These are phyloP conservation scores for Aspergillus carbonarius DNA, from an alignment of 2,329 filamentous ascomycete genomes.

Conservation along the genomic window DNA sequence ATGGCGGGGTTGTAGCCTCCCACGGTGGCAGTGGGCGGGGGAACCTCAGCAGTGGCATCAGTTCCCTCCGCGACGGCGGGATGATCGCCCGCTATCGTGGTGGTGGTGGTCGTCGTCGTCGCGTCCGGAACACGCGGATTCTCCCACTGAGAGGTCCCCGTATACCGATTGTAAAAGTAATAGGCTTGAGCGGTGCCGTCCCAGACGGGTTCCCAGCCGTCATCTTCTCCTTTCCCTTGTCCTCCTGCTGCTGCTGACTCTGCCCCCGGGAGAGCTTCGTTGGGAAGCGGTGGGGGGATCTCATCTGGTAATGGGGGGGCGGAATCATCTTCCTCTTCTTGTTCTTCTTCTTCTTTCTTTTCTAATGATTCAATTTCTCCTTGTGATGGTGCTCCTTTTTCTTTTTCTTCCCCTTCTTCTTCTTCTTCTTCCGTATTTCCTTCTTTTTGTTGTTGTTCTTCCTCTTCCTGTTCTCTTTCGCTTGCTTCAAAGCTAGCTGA, in stretches of 20 bases:
- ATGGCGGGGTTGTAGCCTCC: constrained; percentile 94
- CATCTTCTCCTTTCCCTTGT: constrained; percentile 38
- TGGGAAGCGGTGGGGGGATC: constrained; percentile 50
- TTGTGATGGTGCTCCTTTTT: constrained; percentile 4
- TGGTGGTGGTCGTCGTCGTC: constrained; percentile 29
- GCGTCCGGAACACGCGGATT: constrained; percentile 71
- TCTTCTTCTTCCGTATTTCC: not conserved
- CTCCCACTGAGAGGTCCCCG: constrained; percentile 74
- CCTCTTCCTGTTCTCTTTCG: not conserved
- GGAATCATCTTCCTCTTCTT: constrained; percentile 22
- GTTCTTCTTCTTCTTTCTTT: constrained; percentile 11
- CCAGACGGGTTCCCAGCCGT: constrained; percentile 82
- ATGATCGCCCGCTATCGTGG: constrained; percentile 28
- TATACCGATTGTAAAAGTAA: constrained; percentile 85
- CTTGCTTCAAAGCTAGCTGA: not conserved
- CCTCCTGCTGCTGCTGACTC: constrained; percentile 20
- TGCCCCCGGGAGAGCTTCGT: constrained; percentile 52
- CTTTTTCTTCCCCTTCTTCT: constrained; percentile 49
- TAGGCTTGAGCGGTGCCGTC: constrained; percentile 66
- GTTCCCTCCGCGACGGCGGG: not conserved
- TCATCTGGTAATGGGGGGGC: constrained; percentile 44
- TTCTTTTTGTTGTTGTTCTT: constrained; percentile 51
- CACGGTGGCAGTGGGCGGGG: constrained; percentile 41
- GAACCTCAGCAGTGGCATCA: not conserved
- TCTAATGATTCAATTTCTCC: constrained; percentile 16